phyloP scores from a whole-genome alignment of 352 stramenopile genomes.

The Phytophthora sp. region DNA sequence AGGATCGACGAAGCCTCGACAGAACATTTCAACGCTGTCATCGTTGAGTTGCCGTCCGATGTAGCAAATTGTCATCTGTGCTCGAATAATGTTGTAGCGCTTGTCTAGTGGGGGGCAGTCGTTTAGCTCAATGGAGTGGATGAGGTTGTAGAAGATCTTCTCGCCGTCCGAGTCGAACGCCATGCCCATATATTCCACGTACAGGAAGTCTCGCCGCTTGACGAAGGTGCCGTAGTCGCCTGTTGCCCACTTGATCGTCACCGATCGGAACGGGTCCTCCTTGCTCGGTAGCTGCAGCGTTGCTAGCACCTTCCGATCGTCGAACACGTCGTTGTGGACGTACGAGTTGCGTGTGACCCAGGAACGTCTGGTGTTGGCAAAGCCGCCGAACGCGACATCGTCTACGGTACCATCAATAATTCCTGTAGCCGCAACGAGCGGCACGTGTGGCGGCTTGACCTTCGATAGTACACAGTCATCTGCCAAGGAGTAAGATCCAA shows the following conservation, averaged over 20 bases:
- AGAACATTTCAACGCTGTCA: conserved; percentile 53
- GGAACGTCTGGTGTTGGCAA: conserved; percentile 30
- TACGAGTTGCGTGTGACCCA: conserved; percentile 41
- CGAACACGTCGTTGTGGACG: conserved; percentile 38
- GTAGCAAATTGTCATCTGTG: conserved; percentile 50
- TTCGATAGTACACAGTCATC: conserved; percentile 32
- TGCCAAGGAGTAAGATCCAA: conserved; percentile 27
- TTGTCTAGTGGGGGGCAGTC: conserved; percentile 25
- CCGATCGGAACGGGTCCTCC: conserved; percentile 48
- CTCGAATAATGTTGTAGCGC: conserved; percentile 39
- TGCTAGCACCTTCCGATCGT: conserved; percentile 41
- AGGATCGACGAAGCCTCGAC: conserved; percentile 48
- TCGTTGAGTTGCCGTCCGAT: conserved; percentile 39
- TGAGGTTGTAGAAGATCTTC: conserved; percentile 44
- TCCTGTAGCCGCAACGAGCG: conserved; percentile 34
- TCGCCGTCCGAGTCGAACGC: conserved; percentile 37
- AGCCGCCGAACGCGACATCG: conserved; percentile 33
- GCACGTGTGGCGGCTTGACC: conserved; percentile 28
- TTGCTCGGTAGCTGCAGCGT: conserved; percentile 35
- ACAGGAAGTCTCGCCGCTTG: conserved; percentile 39
- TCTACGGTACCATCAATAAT: conserved; percentile 42
- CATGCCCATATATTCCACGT: conserved; percentile 47
- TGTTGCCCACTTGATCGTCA: conserved; percentile 45
- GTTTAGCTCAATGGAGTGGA: conserved; percentile 47
- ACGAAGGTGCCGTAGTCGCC: conserved; percentile 35